These are phyloP conservation scores for Fermentozyma sake DNA, from an alignment of 1,139 yeast genomes.

Conservation along the genomic window DNA sequence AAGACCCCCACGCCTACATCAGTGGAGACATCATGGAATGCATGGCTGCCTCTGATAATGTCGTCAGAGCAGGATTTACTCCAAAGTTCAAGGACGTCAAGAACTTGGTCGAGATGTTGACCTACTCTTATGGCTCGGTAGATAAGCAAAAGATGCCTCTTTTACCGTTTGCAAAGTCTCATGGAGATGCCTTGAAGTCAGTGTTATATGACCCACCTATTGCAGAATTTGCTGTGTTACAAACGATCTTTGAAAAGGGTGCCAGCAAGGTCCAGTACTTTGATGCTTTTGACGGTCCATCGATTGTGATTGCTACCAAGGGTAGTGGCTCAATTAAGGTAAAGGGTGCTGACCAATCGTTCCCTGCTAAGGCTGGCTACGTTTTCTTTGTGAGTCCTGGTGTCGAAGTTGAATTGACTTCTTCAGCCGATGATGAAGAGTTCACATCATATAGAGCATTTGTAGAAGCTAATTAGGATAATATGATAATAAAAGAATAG, in stretches of 20 bases:
- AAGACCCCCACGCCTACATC: conserved; percentile 97
- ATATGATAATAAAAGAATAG: no score
- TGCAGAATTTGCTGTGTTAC: conserved; percentile 89
- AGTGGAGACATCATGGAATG: conserved; percentile 97
- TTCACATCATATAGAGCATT: conserved; percentile 86
- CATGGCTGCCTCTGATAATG: conserved; percentile 99
- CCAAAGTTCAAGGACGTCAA: conserved; percentile 96
- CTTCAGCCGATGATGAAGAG: conserved; percentile 44
- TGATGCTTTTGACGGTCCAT: conserved; percentile 76
- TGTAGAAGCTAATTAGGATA: conserved; percentile 53
- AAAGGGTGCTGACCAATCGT: conserved; percentile 37
- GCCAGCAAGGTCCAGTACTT: conserved; percentile 44
- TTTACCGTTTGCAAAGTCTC: conserved; percentile 53
- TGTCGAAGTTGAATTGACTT: conserved; percentile 55
- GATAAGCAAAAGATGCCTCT: conserved; percentile 90
- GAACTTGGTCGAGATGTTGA: conserved; percentile 84
- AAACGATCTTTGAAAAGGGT: conserved; percentile 53
- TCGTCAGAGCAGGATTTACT: conserved; percentile 96
- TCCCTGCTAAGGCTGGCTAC: conserved; percentile 57
- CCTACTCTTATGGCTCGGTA: conserved; percentile 84
- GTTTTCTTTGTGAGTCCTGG: conserved; percentile 85
- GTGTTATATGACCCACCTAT: conserved; percentile 91
- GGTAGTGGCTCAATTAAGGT: conserved; percentile 64
- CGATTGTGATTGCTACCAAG: conserved; percentile 76
- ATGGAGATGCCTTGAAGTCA: conserved; percentile 60